Conservation (phyloP, 305 asterid genomes). For the Fraxinus dipetala region DNA sequence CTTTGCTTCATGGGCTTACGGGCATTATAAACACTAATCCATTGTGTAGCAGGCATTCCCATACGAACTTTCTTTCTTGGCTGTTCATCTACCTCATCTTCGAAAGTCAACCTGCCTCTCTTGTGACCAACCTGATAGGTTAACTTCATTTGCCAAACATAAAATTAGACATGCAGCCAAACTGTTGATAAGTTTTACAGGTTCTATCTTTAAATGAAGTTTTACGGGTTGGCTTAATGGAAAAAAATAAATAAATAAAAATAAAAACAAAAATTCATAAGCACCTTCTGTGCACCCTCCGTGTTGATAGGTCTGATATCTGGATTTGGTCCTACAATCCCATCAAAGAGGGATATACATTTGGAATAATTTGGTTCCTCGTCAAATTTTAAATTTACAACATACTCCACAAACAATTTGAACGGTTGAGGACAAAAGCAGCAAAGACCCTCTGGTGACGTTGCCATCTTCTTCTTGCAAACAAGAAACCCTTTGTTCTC, state of each 20-base stretch:
- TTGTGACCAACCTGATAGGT: slow-evolving; percentile 74
- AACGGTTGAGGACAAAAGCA: slow-evolving; percentile 78
- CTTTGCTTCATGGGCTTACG: slow-evolving; percentile 91
- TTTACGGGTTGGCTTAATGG: slow-evolving; percentile 1
- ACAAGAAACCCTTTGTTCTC: slow-evolving; percentile 87
- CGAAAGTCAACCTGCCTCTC: slow-evolving; percentile 61
- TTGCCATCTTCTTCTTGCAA: slow-evolving; percentile 91
- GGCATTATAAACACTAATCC: slow-evolving; percentile 84
- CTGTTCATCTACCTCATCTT: slow-evolving; percentile 74
- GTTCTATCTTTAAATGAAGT: not conserved
- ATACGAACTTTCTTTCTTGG: slow-evolving; percentile 79
- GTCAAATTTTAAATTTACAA: slow-evolving; percentile 79
- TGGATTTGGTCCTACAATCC: slow-evolving; percentile 70
- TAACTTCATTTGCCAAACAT: slow-evolving; percentile 45
- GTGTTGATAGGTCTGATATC: slow-evolving; percentile 74
- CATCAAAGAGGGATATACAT: slow-evolving; percentile 73
- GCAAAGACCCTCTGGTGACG: slow-evolving; percentile 71
- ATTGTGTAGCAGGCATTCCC: slow-evolving; percentile 85
- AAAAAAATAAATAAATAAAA: not conserved
- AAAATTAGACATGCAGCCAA: slow-evolving; percentile 21
- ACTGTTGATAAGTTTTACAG: not conserved
- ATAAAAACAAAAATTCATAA: slow-evolving; percentile 15
- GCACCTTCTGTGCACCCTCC: slow-evolving; percentile 93
- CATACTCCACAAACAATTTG: slow-evolving; percentile 60
- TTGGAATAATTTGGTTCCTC: slow-evolving; percentile 92